Evolutionary conservation across 1,284 basidiomycete genomes (phyloP).

Genomic region (Leccinum griseonigrum): DNA sequence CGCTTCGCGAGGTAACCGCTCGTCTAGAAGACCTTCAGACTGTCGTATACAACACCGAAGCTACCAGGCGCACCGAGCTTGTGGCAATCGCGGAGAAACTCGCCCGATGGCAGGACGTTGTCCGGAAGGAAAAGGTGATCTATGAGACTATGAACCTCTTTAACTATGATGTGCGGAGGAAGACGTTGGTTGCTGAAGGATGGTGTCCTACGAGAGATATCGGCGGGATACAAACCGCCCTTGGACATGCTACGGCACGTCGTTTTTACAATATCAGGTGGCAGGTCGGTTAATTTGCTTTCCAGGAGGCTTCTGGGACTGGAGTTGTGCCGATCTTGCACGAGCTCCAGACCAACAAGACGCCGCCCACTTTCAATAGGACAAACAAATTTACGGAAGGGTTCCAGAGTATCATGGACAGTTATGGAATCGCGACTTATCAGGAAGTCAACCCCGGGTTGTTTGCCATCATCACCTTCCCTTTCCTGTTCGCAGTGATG

Average conservation of each 20-base stretch:
- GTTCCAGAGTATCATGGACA: conserved; percentile 98
- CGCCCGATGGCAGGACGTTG: conserved; percentile 91
- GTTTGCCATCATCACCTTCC: conserved; percentile 93
- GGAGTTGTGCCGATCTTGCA: conserved; percentile 91
- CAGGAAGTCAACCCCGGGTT: conserved; percentile 98
- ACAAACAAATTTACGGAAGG: conserved; percentile 98
- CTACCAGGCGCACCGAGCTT: conserved; percentile 84
- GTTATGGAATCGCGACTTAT: conserved; percentile 93
- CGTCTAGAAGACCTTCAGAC: conserved; percentile 93
- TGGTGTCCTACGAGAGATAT: conserved; percentile 97
- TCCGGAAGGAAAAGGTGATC: conserved; percentile 93
- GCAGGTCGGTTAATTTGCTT: conserved; percentile 2
- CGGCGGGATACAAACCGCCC: conserved; percentile 80
- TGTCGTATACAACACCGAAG: conserved; percentile 88
- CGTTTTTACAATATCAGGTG: neutral
- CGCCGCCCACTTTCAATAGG: conserved; percentile 93
- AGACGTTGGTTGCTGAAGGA: conserved; percentile 96
- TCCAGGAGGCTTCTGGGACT: conserved; percentile 89
- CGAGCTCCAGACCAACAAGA: conserved; percentile 87
- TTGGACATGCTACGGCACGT: conserved; percentile 87
- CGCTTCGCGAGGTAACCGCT: conserved; percentile 84
- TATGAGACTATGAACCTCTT: conserved; percentile 94
- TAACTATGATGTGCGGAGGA: conserved; percentile 90
- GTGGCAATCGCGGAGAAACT: conserved; percentile 85
- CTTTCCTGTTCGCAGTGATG: conserved; percentile 99